Base-by-base conservation (phyloP, 306 rosid genomes). In the Casuarina glauca region DNA sequence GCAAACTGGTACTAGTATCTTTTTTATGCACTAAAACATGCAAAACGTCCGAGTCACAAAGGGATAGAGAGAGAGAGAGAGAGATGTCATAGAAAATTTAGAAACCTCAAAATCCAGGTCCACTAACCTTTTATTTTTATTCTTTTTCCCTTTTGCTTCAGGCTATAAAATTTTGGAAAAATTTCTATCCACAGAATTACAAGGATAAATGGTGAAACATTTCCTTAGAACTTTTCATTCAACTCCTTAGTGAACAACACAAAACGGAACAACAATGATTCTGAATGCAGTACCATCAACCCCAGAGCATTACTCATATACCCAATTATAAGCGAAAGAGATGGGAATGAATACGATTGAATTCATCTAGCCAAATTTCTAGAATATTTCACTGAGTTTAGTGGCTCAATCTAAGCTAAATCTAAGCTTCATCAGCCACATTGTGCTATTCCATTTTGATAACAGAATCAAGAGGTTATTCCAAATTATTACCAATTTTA, bases 371-470 rank as follows among this genome's bases (percentile, higher is more conserved):
- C 44, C 9, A 2, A 63, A 13, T 6, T 35, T 17, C 69, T 63
- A 57, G 45, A 64, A 46, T 44, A 17, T 3, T 1, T 53, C 8
- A 46, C 10, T 48, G 43, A 32, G 51, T n/a, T 53, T 48, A 46
- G 81, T 71, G 42, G 71, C 52, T 64, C 17, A 49, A 43, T 35
- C 10, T 32, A 55, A 32, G 71, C 52, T 64, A 17, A 49, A 43
- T 35, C 10, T 32, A 55, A 32, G 50, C 20, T 4, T 5, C 45
- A 85, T 50, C 79, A 83, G 26, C 81, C 80, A 78, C 89, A 87
- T 62, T 70, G 61, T 49, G 50, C 4, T 9, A 39, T 38, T 35
- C 72, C 80, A 73, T 67, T 54, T 70, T 72, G 6, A 54, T 64
- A 43, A 75, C 38, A 83, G 19, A 69, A 85, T 51, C 54, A 20